phyloP scores from a whole-genome alignment of 1,139 yeast species.

The Lodderomyces metapsilosis region DNA sequence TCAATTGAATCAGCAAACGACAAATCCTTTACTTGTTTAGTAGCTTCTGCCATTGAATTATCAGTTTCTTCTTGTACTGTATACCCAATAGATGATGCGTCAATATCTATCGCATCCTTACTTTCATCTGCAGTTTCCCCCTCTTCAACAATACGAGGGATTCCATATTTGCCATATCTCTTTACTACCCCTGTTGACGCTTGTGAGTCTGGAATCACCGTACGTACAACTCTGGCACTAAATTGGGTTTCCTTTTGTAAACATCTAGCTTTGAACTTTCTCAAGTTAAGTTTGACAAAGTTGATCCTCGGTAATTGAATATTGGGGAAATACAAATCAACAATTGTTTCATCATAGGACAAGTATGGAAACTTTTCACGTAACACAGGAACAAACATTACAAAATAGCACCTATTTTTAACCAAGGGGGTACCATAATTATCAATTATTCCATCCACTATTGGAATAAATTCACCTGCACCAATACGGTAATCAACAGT shows the following conservation, averaged over 20 bases:
- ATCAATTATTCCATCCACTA: constrained; percentile 11
- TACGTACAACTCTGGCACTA: background rate
- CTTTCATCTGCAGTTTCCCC: background rate
- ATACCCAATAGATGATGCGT: background rate
- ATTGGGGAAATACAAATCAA: constrained; percentile 18
- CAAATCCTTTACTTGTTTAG: constrained; percentile 5
- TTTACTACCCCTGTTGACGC: constrained; percentile 1
- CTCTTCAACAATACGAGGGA: background rate
- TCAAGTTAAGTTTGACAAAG: constrained; percentile 8
- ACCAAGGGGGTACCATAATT: constrained; percentile 11
- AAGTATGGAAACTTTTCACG: constrained; percentile 6
- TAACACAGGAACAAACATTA: constrained; percentile 19
- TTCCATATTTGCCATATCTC: background rate
- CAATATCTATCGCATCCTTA: background rate
- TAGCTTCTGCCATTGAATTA: background rate
- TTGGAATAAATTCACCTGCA: constrained; percentile 14
- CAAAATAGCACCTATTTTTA: constrained; percentile 10
- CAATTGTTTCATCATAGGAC: constrained; percentile 8
- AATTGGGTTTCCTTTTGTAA: background rate
- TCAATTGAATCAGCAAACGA: constrained; percentile 20
- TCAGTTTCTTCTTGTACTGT: background rate
- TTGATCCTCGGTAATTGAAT: constrained; percentile 9
- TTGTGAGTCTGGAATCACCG: constrained; percentile 6
- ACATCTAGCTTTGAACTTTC: constrained; percentile 8
- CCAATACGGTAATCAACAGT: constrained; percentile 14